These are phyloP conservation scores for Phytophthora citricola DNA, from an alignment of 352 stramenopile genomes.

Conservation along the genomic window DNA sequence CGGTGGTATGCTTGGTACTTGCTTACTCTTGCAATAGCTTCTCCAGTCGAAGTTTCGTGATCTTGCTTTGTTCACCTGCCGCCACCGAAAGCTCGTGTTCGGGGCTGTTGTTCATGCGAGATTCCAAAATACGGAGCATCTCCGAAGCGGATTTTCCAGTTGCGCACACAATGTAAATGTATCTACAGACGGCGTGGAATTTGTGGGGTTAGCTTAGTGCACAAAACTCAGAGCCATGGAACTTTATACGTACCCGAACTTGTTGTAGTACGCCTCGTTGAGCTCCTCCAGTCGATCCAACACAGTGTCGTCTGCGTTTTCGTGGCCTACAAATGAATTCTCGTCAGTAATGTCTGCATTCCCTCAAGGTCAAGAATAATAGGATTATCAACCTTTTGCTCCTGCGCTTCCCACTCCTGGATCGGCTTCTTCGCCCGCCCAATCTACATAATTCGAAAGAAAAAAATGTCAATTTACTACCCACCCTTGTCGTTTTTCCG, in stretches of 20 bases:
- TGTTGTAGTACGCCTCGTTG: constrained; percentile 73
- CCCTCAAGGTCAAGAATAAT: neutral
- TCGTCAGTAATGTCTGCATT: neutral
- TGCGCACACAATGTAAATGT: constrained; percentile 85
- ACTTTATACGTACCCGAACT: constrained; percentile 54
- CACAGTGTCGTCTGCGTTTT: constrained; percentile 55
- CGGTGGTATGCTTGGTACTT: neutral
- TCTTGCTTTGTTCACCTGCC: constrained; percentile 78
- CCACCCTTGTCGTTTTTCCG: too few relatives aligned
- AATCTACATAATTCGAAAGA: constrained; percentile 46
- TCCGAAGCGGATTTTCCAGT: constrained; percentile 79
- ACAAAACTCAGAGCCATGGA: too few relatives aligned
- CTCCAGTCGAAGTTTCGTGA: constrained; percentile 71
- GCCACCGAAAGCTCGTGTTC: constrained; percentile 66
- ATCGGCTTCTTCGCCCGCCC: constrained; percentile 70
- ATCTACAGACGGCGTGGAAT: constrained; percentile 31
- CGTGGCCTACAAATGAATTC: constrained; percentile 43
- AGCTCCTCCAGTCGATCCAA: constrained; percentile 69
- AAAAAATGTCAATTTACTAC: neutral
- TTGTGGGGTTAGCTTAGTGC: too few relatives aligned
- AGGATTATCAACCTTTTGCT: constrained; percentile 54
- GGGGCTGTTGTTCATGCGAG: constrained; percentile 48
- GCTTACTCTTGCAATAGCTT: constrained; percentile 76
- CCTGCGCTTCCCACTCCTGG: constrained; percentile 76
- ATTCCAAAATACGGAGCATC: constrained; percentile 78